Percentiles rank a stretch among this genome's conserved stretches.
Evolutionary conservation across 345 rosid species (phyloP).

Genomic region (Hypericum perforatum): DNA sequence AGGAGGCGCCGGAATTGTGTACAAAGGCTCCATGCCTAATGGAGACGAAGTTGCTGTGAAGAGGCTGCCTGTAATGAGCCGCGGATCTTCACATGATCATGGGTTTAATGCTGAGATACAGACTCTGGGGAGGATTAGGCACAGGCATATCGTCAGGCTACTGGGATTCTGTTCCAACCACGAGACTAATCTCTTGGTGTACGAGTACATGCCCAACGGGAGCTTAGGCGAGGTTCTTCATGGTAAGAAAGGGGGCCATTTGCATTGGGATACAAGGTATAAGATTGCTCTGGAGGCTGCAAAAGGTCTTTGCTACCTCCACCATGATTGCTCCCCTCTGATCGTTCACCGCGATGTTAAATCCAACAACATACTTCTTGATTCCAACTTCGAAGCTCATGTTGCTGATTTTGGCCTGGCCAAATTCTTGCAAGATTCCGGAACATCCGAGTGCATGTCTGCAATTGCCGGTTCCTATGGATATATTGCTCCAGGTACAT

Average conservation of each 20-base stretch:
- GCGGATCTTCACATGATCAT: constrained; percentile 2
- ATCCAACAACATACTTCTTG: constrained; percentile 1
- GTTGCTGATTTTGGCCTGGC: constrained; percentile 6
- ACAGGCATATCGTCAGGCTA: constrained; percentile 1
- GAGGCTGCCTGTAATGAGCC: not conserved
- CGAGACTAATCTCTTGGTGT: not conserved
- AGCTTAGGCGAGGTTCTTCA: constrained; percentile 1
- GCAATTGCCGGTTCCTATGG: constrained; percentile 4
- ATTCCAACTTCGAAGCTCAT: constrained; percentile 2
- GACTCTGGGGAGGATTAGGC: constrained; percentile 1
- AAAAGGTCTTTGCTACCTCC: constrained; percentile 3
- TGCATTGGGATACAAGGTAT: constrained; percentile 1
- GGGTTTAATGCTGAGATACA: constrained; percentile 4
- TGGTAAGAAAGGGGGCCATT: constrained; percentile 5
- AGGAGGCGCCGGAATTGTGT: constrained; percentile 1
- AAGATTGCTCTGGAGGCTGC: constrained; percentile 1
- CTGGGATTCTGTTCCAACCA: constrained; percentile 3
- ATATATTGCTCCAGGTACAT: constrained; percentile 2
- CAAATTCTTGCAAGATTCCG: constrained; percentile 4
- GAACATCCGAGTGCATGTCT: constrained; percentile 7
- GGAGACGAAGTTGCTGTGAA: constrained; percentile 1
- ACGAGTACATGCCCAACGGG: constrained; percentile 4
- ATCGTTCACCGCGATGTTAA: constrained; percentile 3
- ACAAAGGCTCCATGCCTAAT: not conserved
- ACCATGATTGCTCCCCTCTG: constrained; percentile 1